Percentiles rank a stretch among this genome's conserved stretches.
Evolutionary conservation across 2,329 filamentous ascomycete genomes (phyloP).

Genomic region (Pestalotiopsis fici): DNA sequence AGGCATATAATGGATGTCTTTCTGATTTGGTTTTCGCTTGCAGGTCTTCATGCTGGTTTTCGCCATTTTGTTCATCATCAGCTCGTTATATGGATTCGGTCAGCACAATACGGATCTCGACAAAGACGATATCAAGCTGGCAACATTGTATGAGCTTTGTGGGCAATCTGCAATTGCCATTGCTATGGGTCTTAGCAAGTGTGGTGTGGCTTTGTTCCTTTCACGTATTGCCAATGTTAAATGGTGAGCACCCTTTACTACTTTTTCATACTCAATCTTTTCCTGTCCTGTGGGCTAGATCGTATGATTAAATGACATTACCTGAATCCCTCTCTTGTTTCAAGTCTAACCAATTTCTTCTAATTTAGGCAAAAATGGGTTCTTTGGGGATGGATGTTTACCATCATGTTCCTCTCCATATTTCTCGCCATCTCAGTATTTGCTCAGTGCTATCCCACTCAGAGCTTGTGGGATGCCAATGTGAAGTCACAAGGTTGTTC

Average conservation of each 20-base stretch:
- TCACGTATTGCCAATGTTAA: slow-evolving; percentile 15
- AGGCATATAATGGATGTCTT: neutral
- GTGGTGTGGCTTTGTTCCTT: slow-evolving; percentile 16
- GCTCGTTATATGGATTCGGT: slow-evolving; percentile 15
- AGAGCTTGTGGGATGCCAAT: slow-evolving; percentile 15
- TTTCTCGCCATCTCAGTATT: slow-evolving; percentile 15
- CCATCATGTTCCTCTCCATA: slow-evolving; percentile 15
- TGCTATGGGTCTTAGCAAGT: slow-evolving; percentile 17
- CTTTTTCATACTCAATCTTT: too few relatives aligned
- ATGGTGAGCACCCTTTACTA: slow-evolving; percentile 9
- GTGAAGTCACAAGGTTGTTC: slow-evolving; percentile 9
- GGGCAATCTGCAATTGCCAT: slow-evolving; percentile 14
- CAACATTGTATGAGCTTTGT: slow-evolving; percentile 13
- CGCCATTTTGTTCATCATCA: slow-evolving; percentile 11
- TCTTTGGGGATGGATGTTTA: slow-evolving; percentile 19
- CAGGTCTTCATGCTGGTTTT: slow-evolving; percentile 2
- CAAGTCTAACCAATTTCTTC: neutral
- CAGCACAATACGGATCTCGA: slow-evolving; percentile 14
- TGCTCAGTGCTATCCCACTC: slow-evolving; percentile 15
- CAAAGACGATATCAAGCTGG: slow-evolving; percentile 12
- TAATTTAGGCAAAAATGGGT: slow-evolving; percentile 15
- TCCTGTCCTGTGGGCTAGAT: too few relatives aligned
- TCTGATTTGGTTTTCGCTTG: neutral
- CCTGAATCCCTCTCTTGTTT: neutral
- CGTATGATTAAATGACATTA: neutral